Evolutionary conservation across 2,329 filamentous ascomycete genomes (phyloP), one percentile per base, ranked within the genome.

Genomic region (Penicillium olsonii): DNA sequence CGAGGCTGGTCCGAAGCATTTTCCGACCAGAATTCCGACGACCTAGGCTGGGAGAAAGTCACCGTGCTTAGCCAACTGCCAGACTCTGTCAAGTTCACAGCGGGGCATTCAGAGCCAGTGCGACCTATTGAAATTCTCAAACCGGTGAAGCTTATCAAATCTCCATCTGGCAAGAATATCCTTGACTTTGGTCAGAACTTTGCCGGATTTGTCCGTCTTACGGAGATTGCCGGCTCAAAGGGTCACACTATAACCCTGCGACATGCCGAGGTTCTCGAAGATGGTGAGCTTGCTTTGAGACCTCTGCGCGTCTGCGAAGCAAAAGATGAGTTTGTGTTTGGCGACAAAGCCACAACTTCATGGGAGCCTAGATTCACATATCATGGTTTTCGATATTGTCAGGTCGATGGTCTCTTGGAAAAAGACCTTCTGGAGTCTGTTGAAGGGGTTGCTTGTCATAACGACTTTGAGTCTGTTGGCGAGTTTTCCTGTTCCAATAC

Each of bases 161-260:
- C 70, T 0, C 63, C 69, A 0, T 73, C 73, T 0, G 77, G 78
- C 3, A 79, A 79, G 55, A 75, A 68, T 0, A 65, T 83, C 1
- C 51, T 84, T 20, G 80, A 84, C 48, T 83, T 84, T 62, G 80
- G 80, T 1, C 80, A 84, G 59, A 83, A 84, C 55, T 64, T 84
- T 0, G 80, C 82, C 0, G 81, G 81, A 2, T 73, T 71, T 0
- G 54, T 82, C 9, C 68, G 47, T 3, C 42, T 64, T 9, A 29
- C 9, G 14, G 14, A 29, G 9, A 29, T 29, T 6, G 50, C 48
- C 11, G 56, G 53, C 4, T 57, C 53, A 0, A 37, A 37, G 1
- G 61, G 60, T 55, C 24, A 54, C 8, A 49, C 26, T 4, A 48
- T 71, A 57, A 78, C 29, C 56, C 66, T 84, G 14, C 61, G 62